Percentiles rank a stretch among this genome's conserved stretches.
phyloP scores from a whole-genome alignment of 2,329 filamentous ascomycete genomes.

The Coniochaeta hoffmannii region DNA sequence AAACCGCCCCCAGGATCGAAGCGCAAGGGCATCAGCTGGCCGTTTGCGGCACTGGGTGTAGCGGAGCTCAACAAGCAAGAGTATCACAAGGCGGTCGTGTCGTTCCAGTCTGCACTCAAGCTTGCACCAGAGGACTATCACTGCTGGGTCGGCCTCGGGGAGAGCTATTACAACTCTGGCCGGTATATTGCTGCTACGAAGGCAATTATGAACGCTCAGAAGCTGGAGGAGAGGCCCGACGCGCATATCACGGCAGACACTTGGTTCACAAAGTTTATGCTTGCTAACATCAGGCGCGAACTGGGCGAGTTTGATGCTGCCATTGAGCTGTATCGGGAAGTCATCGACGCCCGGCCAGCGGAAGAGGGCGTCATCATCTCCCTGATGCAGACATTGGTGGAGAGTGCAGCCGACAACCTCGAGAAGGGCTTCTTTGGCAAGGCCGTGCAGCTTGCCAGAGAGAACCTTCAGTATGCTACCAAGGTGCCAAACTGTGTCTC shows the following conservation, averaged over 20 bases:
- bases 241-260: constrained; percentile 55
- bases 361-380: constrained; percentile 88
- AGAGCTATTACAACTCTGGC: constrained; percentile 92
- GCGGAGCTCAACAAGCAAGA: constrained; percentile 93
- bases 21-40: constrained; percentile 90
- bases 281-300: constrained; percentile 89
- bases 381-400: constrained; percentile 78
- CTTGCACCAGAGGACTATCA: constrained; percentile 84
- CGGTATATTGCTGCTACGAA: constrained; percentile 90
- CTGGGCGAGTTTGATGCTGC: constrained; percentile 85
- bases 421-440: constrained; percentile 84
- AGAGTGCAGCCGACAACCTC: constrained; percentile 69
- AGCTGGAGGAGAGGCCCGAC: constrained; percentile 54
- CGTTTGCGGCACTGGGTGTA: constrained; percentile 85
- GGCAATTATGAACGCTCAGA: constrained; percentile 79
- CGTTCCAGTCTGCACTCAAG: constrained; percentile 82
- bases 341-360: constrained; percentile 57
- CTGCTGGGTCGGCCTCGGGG: constrained; percentile 93
- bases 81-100: constrained; percentile 80
- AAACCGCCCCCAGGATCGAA: constrained; percentile 87
- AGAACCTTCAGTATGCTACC: constrained; percentile 61
- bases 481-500: constrained; percentile 52
- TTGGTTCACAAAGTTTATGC: constrained; percentile 97
- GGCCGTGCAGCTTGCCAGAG: constrained; percentile 60
- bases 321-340: constrained; percentile 65